Percentiles rank a stretch among this genome's conserved stretches.
Evolutionary conservation across 805 yeast genomes (phyloP).

Genomic region (Nakazawaea pomicola): DNA sequence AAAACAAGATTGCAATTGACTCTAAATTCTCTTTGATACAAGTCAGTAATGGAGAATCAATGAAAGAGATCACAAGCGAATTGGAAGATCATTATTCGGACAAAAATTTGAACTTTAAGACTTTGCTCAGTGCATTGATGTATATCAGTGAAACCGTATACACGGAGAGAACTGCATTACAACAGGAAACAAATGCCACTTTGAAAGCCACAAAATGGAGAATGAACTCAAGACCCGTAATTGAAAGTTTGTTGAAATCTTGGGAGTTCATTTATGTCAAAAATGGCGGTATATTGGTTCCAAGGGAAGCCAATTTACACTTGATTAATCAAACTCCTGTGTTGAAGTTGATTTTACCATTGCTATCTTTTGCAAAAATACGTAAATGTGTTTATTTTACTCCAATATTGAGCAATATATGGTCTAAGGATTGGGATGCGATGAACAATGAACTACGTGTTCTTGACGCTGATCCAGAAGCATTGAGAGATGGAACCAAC

Average conservation of each 20-base stretch:
- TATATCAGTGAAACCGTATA: slow-evolving; percentile 65
- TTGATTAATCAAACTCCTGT: slow-evolving; percentile 49
- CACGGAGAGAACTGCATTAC: slow-evolving; percentile 37
- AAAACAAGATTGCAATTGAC: slow-evolving; percentile 37
- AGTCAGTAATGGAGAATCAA: slow-evolving; percentile 50
- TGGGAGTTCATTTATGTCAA: slow-evolving; percentile 64
- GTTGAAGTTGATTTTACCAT: slow-evolving; percentile 60
- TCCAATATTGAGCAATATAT: slow-evolving; percentile 53
- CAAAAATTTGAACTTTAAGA: slow-evolving; percentile 39
- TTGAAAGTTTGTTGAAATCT: slow-evolving; percentile 51
- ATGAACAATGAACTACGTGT: slow-evolving; percentile 52
- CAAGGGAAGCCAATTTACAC: slow-evolving; percentile 44
- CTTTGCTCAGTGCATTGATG: slow-evolving; percentile 52
- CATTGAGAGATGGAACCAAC: slow-evolving; percentile 57
- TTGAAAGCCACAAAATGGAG: slow-evolving; percentile 60
- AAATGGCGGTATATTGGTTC: slow-evolving; percentile 58
- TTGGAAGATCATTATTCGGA: slow-evolving; percentile 37
- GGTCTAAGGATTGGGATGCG: slow-evolving; percentile 63
- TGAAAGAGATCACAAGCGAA: slow-evolving; percentile 40
- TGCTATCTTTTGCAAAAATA: slow-evolving; percentile 62
- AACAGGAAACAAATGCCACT: slow-evolving; percentile 31
- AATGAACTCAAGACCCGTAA: slow-evolving; percentile 51
- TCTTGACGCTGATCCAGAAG: slow-evolving; percentile 52
- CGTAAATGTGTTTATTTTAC: slow-evolving; percentile 58
- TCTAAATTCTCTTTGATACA: slow-evolving; percentile 52